Evolutionary conservation across 257 asterid species (phyloP), one percentile per base, ranked within the genome.

Genomic region (Buddleja alternifolia): DNA sequence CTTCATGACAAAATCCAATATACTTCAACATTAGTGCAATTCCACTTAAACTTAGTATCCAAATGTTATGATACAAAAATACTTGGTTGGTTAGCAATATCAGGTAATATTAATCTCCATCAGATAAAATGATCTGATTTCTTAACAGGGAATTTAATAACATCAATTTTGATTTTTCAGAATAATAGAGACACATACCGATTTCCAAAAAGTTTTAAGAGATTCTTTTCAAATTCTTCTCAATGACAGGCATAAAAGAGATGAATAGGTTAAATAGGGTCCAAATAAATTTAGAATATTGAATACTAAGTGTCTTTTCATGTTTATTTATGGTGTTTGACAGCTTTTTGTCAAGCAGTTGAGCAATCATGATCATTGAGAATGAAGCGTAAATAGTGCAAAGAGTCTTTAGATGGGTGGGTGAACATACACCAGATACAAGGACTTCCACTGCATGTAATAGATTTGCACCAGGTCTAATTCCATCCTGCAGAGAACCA

Each of bases 371-470:
- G 62, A 39, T 45, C 62, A 59, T 10, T 70, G 45, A 50, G 39
- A 67, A 23, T 59, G 47, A 63, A 72, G 66, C 45, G 54, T 36
- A 51, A 63, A 52, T 12, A 61, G 57, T 14, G 21, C 53, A 46
- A 16, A 57, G 47, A 68, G 63, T 60, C 25, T 68, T 37, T n/a
- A 46, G 76, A 67, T 37, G 60, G 48, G 67, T 24, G 65, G 58
- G 66, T 42, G 76, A 59, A 77, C 89, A 57, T 77, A 94, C 99
- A 96, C 88, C 96, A 54, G 96, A 91, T 24, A 89, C 95, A 73
- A 94, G 99, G 80, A 81, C 92, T 82, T 94, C 95, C 63, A 91
- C 91, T 8, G 99, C 98, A 81, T 83, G 92, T 77, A 91, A 81
- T 65, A 94, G 81, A 84, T 88, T 94, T 76, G 89, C 96, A 82